These are phyloP conservation scores for Thielaviopsis punctulata DNA, from an alignment of 2,329 filamentous ascomycete species.

Conservation along the genomic window DNA sequence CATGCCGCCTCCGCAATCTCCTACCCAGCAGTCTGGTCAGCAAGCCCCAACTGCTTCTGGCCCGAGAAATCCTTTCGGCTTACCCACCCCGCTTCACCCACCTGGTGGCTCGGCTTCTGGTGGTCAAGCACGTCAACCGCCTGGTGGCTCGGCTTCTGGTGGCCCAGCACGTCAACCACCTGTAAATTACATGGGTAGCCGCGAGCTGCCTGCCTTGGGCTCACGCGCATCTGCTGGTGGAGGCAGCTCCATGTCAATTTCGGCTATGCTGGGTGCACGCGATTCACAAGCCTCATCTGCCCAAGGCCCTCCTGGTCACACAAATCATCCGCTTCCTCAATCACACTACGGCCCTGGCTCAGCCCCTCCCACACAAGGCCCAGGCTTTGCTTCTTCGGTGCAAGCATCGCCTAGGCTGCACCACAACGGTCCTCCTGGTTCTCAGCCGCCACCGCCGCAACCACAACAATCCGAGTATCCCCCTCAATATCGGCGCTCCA, in stretches of 20 bases:
- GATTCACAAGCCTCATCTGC: conserved; percentile 20
- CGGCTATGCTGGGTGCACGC: conserved; percentile 38
- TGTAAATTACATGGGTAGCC: conserved; percentile 23
- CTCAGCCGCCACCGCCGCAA: neutral
- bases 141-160: conserved; percentile 24
- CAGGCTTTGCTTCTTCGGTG: conserved; percentile 29
- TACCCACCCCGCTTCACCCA: conserved; percentile 28
- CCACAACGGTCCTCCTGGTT: conserved; percentile 13
- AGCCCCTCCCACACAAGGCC: conserved; percentile 23
- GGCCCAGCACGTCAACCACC: conserved; percentile 16
- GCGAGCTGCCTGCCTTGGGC: conserved; percentile 35
- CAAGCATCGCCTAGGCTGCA: conserved; percentile 41
- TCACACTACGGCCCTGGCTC: conserved; percentile 27
- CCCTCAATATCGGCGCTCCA: conserved; percentile 43
- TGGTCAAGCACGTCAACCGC: conserved; percentile 11
- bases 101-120: neutral
- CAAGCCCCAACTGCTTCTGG: conserved; percentile 15
- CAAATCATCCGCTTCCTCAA: conserved; percentile 17
- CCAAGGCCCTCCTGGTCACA: conserved; percentile 19
- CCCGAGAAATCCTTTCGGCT: conserved; percentile 23
- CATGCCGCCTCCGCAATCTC: conserved; percentile 31
- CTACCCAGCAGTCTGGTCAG: conserved; percentile 20
- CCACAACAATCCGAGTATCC: conserved; percentile 33
- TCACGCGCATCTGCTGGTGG: conserved; percentile 29
- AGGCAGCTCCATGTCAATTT: conserved; percentile 43